These are phyloP conservation scores for Botrytis fragariae DNA, from an alignment of 2,329 filamentous ascomycete genomes.

Conservation along the genomic window DNA sequence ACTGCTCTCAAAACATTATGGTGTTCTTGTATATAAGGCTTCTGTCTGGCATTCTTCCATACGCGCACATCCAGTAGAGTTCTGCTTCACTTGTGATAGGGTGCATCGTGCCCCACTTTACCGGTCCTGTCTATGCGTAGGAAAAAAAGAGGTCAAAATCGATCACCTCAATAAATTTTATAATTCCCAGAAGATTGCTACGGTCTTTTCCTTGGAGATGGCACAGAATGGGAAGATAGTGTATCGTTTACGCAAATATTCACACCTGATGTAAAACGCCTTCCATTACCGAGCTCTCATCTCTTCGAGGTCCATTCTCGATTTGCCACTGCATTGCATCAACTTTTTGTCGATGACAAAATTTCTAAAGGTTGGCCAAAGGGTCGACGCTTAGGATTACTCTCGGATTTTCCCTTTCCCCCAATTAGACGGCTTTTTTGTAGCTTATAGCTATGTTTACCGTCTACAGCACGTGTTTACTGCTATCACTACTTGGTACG, in stretches of 20 bases:
- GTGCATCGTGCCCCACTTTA: background rate
- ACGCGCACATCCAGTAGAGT: background rate
- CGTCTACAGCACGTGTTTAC: background rate
- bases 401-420: background rate
- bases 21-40: background rate
- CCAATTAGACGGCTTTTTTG: background rate
- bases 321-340: conserved; percentile 1
- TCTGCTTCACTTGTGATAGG: background rate
- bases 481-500: background rate
- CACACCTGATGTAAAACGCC: background rate
- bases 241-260: background rate
- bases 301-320: background rate
- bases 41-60: background rate
- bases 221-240: background rate
- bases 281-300: background rate
- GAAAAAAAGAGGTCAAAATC: too few species aligned
- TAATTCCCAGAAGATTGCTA: background rate
- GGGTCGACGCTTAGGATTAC: too few species aligned
- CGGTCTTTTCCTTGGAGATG: background rate
- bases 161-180: too few species aligned
- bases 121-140: background rate
- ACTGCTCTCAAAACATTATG: background rate
- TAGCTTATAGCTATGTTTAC: background rate
- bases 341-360: background rate
- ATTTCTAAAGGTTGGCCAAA: background rate